phyloP scores from a whole-genome alignment of 2,329 filamentous ascomycete species.

The Verticillium isaacii region DNA sequence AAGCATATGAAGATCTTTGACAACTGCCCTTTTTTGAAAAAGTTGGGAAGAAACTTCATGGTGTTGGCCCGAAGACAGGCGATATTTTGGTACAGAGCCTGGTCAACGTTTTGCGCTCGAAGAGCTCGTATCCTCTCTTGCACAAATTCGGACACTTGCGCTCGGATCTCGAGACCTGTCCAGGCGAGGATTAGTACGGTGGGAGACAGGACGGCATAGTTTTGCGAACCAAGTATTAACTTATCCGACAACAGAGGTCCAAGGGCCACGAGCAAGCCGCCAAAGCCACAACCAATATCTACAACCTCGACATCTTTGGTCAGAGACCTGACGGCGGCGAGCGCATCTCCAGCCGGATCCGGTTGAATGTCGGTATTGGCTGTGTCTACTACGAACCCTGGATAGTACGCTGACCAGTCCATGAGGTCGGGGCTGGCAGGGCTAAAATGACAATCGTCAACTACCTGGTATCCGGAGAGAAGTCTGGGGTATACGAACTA shows the following conservation, averaged over 20 bases:
- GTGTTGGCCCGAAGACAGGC: conserved; percentile 87
- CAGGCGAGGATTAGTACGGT: conserved; percentile 7
- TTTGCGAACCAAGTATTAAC: conserved; percentile 67
- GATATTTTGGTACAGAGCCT: conserved; percentile 72
- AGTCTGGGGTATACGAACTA: conserved; percentile 55
- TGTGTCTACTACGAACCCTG: conserved; percentile 57
- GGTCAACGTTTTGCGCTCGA: conserved; percentile 55
- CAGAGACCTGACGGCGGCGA: conserved; percentile 30
- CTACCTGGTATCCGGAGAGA: conserved; percentile 10
- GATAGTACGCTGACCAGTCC: conserved; percentile 87
- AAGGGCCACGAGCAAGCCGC: conserved; percentile 82
- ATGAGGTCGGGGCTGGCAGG: conserved; percentile 75
- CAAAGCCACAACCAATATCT: conserved; percentile 96
- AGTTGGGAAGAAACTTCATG: conserved; percentile 99
- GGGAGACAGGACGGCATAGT: neutral
- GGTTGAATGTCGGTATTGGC: conserved; percentile 4
- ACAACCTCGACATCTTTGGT: conserved; percentile 79
- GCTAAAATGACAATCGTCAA: conserved; percentile 37
- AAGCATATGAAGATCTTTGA: conserved; percentile 96
- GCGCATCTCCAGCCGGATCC: conserved; percentile 9
- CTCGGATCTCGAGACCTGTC: conserved; percentile 84
- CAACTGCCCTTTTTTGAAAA: conserved; percentile 78
- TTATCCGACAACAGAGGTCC: conserved; percentile 76
- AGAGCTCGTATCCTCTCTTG: conserved; percentile 81
- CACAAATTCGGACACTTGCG: conserved; percentile 85